These are phyloP conservation scores for Paracorniculantispora psalliotae DNA, from an alignment of 2,329 filamentous ascomycete species.

Conservation along the genomic window DNA sequence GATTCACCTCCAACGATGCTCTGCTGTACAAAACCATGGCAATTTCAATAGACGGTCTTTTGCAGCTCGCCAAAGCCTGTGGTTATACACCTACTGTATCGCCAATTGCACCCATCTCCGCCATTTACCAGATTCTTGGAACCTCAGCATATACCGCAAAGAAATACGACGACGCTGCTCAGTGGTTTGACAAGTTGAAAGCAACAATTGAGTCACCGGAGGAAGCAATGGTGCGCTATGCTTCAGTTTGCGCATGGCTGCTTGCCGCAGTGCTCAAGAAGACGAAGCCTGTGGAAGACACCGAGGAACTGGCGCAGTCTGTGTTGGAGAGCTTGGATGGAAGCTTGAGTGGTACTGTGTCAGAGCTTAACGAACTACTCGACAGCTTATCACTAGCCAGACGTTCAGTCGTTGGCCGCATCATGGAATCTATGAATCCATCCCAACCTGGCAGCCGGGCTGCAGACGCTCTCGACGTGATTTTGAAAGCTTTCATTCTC, in stretches of 20 bases:
- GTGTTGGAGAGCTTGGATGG: constrained; percentile 54
- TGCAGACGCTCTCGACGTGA: constrained; percentile 23
- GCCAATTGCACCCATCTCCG: constrained; percentile 39
- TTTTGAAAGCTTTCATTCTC: constrained; percentile 53
- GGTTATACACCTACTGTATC: constrained; percentile 29
- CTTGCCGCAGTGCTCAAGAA: constrained; percentile 50
- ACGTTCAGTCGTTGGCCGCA: constrained; percentile 47
- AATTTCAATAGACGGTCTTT: constrained; percentile 27
- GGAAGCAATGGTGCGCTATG: constrained; percentile 46
- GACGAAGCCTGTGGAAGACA: constrained; percentile 28
- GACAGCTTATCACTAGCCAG: constrained; percentile 51
- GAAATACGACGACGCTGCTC: constrained; percentile 44
- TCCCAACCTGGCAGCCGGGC: constrained; percentile 15
- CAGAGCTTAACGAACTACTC: constrained; percentile 58
- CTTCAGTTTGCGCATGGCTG: constrained; percentile 50
- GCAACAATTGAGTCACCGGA: constrained; percentile 30
- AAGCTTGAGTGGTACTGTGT: constrained; percentile 52
- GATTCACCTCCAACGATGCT: constrained; percentile 36
- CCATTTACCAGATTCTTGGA: constrained; percentile 50
- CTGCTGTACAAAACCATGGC: constrained; percentile 34
- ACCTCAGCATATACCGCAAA: constrained; percentile 42
- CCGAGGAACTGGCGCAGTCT: constrained; percentile 40
- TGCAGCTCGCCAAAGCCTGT: constrained; percentile 29
- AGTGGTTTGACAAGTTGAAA: constrained; percentile 49
- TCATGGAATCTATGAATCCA: constrained; percentile 30